Conservation (phyloP, 139 green algal genomes). For the Dunaliella sp. region DNA sequence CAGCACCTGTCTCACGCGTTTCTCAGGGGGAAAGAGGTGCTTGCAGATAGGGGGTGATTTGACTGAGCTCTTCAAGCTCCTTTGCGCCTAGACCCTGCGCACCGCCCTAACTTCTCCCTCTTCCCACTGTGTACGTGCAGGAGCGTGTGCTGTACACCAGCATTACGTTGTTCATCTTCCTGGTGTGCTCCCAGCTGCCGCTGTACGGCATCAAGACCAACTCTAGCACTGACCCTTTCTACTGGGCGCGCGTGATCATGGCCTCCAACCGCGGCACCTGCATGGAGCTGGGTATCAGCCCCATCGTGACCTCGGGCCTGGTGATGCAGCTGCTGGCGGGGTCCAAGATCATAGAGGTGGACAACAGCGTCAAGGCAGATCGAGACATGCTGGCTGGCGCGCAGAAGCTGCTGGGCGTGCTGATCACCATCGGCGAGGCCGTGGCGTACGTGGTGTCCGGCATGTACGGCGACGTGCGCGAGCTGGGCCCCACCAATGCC, state of each 20-base stretch:
- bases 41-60: too few species aligned
- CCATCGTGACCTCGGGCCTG: slow-evolving; percentile 95
- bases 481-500: slow-evolving; percentile 88
- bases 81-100: too few species aligned
- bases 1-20: too few species aligned
- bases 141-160: slow-evolving; percentile 91
- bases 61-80: too few species aligned
- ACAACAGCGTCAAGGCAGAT: slow-evolving; percentile 96
- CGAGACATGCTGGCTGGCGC: slow-evolving; percentile 91
- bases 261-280: slow-evolving; percentile 93
- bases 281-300: slow-evolving; percentile 98
- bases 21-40: too few species aligned
- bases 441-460: slow-evolving; percentile 98
- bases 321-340: slow-evolving; percentile 97
- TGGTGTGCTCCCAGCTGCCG: slow-evolving; percentile 96
- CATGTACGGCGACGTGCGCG: slow-evolving; percentile 97
- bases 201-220: slow-evolving; percentile 96
- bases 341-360: slow-evolving; percentile 98
- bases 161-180: slow-evolving; percentile 94
- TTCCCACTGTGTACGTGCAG: too few species aligned
- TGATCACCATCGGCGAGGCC: slow-evolving; percentile 99
- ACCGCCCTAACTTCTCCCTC: too few species aligned
- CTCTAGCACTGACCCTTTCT: slow-evolving; percentile 89
- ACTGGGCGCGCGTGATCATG: slow-evolving; percentile 98
- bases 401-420: slow-evolving; percentile 95